Conservation (phyloP, 2,329 filamentous ascomycete species). For the Paecilomyces sp. region DNA sequence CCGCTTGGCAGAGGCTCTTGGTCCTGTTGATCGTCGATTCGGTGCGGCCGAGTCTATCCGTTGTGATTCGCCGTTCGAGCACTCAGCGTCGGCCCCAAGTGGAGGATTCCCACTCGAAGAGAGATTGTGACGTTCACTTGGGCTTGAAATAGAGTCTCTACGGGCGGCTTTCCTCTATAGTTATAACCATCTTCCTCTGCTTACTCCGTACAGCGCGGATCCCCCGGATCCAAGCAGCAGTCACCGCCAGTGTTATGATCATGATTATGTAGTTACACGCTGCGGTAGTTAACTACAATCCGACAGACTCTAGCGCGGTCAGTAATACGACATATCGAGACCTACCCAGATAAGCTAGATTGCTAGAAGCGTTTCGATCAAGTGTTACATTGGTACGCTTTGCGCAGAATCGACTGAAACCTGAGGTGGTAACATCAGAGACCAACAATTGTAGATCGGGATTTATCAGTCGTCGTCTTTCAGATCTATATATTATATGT, state of each 20-base stretch:
- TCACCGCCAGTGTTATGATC: background rate
- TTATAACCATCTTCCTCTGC: too few relatives aligned
- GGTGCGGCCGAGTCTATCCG: background rate
- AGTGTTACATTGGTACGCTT: background rate
- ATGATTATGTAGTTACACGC: background rate
- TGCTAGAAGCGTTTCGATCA: background rate
- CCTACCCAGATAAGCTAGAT: background rate
- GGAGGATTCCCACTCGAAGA: background rate
- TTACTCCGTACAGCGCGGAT: too few relatives aligned
- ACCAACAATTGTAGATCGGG: background rate
- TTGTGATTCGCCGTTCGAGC: background rate
- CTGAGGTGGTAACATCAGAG: background rate
- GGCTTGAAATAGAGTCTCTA: too few relatives aligned
- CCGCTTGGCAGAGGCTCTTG: background rate
- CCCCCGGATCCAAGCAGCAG: too few relatives aligned
- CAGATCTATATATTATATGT: conserved; percentile 15
- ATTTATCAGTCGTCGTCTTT: background rate
- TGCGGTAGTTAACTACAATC: background rate
- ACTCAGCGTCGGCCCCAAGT: background rate
- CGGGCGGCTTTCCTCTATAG: too few relatives aligned
- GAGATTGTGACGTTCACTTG: too few relatives aligned
- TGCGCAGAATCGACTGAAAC: too few relatives aligned
- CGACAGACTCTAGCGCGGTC: background rate
- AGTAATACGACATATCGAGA: background rate
- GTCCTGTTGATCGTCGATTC: background rate